Conservation (phyloP, 2,329 filamentous ascomycete genomes). For the Diaporthe sp. region DNA sequence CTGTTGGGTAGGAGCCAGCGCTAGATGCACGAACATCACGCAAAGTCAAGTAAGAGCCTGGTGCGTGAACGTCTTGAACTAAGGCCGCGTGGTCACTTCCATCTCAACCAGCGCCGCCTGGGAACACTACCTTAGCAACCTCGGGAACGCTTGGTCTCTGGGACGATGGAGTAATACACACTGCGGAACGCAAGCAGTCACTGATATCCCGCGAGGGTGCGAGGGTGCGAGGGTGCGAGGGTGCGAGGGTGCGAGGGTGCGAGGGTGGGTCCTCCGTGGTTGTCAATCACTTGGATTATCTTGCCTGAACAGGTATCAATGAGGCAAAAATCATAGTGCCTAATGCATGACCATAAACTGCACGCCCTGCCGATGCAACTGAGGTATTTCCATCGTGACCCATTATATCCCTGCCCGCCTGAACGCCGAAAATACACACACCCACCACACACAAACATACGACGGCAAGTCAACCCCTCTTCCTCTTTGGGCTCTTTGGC, state of each 20-base stretch:
- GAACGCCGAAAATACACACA: constrained; percentile 23
- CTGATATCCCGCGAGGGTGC: not conserved
- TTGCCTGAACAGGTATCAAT: constrained; percentile 31
- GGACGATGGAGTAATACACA: not conserved
- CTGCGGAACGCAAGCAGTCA: not conserved
- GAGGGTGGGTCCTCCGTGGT: not conserved
- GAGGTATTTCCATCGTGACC: constrained; percentile 35
- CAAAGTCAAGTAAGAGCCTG: no score
- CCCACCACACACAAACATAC: not conserved
- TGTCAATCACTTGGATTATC: constrained; percentile 32
- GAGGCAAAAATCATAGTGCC: constrained; percentile 28
- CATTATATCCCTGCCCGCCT: constrained; percentile 28
- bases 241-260: no score
- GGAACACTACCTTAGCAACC: not conserved
- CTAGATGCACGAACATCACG: not conserved
- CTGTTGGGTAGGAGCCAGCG: no score
- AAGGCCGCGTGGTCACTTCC: not conserved
- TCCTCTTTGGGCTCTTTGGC: not conserved
- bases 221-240: no score
- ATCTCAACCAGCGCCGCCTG: not conserved
- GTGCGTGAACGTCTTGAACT: not conserved
- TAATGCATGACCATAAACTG: constrained; percentile 35
- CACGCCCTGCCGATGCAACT: constrained; percentile 34
- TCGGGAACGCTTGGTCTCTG: not conserved
- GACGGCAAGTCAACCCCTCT: not conserved